These are phyloP conservation scores for Buxus sempervirens DNA, from an alignment of 164 flowering plant species.

Conservation along the genomic window DNA sequence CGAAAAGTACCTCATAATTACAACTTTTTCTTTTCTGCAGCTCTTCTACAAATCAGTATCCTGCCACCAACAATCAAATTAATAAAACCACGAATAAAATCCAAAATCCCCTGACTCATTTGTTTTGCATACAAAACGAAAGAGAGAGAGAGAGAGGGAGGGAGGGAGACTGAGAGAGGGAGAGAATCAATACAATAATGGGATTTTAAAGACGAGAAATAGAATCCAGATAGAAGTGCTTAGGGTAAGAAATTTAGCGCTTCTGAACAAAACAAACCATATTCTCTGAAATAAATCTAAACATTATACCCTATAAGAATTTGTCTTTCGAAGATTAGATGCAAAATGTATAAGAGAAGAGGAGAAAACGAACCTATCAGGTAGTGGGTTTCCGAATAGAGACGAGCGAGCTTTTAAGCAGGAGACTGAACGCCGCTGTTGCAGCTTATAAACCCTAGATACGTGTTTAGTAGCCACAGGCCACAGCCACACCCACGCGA, in stretches of 20 bases:
- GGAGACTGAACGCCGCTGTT: not conserved
- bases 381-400: not conserved
- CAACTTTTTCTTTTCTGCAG: not conserved
- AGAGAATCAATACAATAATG: too few relatives aligned
- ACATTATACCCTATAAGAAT: not conserved
- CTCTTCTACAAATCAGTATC: not conserved
- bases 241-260: not conserved
- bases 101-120: too few relatives aligned
- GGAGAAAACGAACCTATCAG: not conserved
- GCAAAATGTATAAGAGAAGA: not conserved
- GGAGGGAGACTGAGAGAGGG: not conserved
- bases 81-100: too few relatives aligned
- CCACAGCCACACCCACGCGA: too few relatives aligned
- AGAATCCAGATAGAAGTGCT: not conserved
- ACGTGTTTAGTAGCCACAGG: too few relatives aligned
- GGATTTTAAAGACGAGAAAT: not conserved
- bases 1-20: slow-evolving; percentile 1
- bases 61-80: not conserved
- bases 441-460: not conserved
- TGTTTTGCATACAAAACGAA: too few relatives aligned
- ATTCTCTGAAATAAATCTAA: not conserved
- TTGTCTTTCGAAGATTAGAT: not conserved
- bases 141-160: not conserved
- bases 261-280: not conserved
- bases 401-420: not conserved